These are phyloP conservation scores for Trebouxiophyceae sp. DNA, from an alignment of 163 green algal genomes.

Conservation along the genomic window DNA sequence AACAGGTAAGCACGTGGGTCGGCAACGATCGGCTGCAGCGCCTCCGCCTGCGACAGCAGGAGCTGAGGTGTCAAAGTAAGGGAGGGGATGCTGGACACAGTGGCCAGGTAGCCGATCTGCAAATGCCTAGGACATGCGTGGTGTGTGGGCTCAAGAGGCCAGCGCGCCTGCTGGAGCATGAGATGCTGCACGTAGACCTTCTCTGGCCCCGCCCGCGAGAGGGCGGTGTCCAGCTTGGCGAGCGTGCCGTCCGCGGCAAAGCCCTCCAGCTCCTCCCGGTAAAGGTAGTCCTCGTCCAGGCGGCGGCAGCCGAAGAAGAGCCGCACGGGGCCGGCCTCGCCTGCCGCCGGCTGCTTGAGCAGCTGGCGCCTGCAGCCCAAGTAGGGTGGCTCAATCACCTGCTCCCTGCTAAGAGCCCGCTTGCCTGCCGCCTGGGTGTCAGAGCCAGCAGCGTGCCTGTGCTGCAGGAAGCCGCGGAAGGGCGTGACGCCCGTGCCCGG, in stretches of 20 bases:
- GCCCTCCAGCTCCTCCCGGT: slow-evolving; percentile 5
- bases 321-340: slow-evolving; percentile 5
- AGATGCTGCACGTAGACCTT: slow-evolving; percentile 39
- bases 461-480: slow-evolving; percentile 88
- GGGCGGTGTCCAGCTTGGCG: slow-evolving; percentile 20
- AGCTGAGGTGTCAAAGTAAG: too few species aligned
- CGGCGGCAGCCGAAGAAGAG: slow-evolving; percentile 38
- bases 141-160: too few species aligned
- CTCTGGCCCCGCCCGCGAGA: slow-evolving; percentile 11
- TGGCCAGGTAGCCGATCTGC: too few species aligned
- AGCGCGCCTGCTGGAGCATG: not conserved
- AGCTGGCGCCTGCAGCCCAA: slow-evolving; percentile 1
- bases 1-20: slow-evolving; percentile 62
- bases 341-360: not conserved
- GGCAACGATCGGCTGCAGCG: slow-evolving; percentile 44
- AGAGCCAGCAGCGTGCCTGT: too few species aligned
- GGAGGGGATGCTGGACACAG: too few species aligned
- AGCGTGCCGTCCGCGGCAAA: slow-evolving; percentile 5
- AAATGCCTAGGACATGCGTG: too few species aligned
- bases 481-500: slow-evolving; percentile 86
- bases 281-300: slow-evolving; percentile 28
- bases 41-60: slow-evolving; percentile 29
- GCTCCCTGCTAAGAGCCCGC: too few species aligned
- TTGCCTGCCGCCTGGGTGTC: too few species aligned
- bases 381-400: too few species aligned